A percentile compares a stretch with the other conserved stretches of the same genome.
These are phyloP conservation scores for Chalciporus chontae DNA, from an alignment of 768 basidiomycete species.

Conservation along the genomic window DNA sequence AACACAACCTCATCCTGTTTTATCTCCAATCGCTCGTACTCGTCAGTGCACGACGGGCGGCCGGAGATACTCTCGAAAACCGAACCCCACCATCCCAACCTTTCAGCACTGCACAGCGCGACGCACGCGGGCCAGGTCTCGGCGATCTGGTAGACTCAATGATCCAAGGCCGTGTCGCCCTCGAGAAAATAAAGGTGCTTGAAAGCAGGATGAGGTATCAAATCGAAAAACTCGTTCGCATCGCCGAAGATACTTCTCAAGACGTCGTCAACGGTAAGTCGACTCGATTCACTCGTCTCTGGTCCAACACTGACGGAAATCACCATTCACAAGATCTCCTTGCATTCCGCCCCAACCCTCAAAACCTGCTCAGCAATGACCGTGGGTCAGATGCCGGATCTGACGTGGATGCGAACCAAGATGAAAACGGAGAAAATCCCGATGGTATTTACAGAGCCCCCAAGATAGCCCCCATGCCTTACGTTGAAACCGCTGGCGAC, in stretches of 20 bases:
- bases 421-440: conserved; percentile 16
- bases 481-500: conserved; percentile 54
- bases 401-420: conserved; percentile 25
- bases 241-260: conserved; percentile 59
- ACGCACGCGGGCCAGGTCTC: conserved; percentile 48
- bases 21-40: conserved; percentile 84
- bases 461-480: conserved; percentile 85
- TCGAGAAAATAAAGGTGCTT: conserved; percentile 85
- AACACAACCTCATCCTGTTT: conserved; percentile 78
- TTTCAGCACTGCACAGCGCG: conserved; percentile 53
- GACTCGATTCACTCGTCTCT: neutral
- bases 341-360: conserved; percentile 88
- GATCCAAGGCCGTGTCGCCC: conserved; percentile 73
- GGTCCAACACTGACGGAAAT: neutral
- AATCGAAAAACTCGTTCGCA: conserved; percentile 86
- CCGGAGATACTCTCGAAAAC: conserved; percentile 58
- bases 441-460: conserved; percentile 80
- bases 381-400: conserved; percentile 30
- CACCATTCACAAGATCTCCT: conserved; percentile 67
- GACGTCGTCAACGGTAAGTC: conserved; percentile 57
- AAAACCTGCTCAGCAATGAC: conserved; percentile 54
- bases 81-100: conserved; percentile 47
- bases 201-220: conserved; percentile 92
- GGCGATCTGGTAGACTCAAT: conserved; percentile 80
- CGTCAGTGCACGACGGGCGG: conserved; percentile 62